Evolutionary conservation across 2,329 filamentous ascomycete genomes (phyloP).

Genomic region (Westerdykella sp.): DNA sequence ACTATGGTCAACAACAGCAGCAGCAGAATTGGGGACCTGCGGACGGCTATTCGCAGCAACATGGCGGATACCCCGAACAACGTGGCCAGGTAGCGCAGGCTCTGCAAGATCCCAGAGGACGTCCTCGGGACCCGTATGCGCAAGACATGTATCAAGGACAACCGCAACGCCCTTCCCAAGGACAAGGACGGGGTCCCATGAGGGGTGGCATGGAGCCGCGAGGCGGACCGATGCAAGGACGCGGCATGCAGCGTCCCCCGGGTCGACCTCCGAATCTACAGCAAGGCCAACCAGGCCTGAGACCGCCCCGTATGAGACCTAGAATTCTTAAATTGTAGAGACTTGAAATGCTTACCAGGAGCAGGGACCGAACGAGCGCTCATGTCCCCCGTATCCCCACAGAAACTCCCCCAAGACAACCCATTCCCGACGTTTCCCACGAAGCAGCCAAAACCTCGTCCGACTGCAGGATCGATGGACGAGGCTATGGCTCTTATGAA

Average conservation of each 20-base stretch:
- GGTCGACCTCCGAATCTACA: slow-evolving; percentile 14
- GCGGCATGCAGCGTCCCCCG: slow-evolving; percentile 16
- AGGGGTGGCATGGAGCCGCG: slow-evolving; percentile 13
- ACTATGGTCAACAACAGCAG: slow-evolving; percentile 27
- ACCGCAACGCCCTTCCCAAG: slow-evolving; percentile 13
- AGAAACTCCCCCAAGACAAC: slow-evolving; percentile 37
- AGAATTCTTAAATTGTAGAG: neutral
- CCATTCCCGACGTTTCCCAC: slow-evolving; percentile 45
- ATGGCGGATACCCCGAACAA: slow-evolving; percentile 1
- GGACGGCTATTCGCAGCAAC: slow-evolving; percentile 8
- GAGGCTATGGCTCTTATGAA: slow-evolving; percentile 34
- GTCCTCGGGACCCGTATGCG: slow-evolving; percentile 19
- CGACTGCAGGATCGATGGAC: slow-evolving; percentile 22
- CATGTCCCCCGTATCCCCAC: slow-evolving; percentile 23
- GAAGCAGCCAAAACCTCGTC: slow-evolving; percentile 20
- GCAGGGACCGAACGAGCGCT: slow-evolving; percentile 29
- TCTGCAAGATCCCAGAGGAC: slow-evolving; percentile 8
- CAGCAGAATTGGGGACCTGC: slow-evolving; percentile 21
- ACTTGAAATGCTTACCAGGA: neutral
- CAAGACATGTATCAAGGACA: slow-evolving; percentile 20
- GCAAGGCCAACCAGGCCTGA: slow-evolving; percentile 21
- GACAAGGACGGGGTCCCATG: slow-evolving; percentile 24
- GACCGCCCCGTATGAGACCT: slow-evolving; percentile 24
- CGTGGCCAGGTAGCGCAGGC: slow-evolving; percentile 4
- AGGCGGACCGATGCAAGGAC: slow-evolving; percentile 4